Base-by-base conservation (phyloP, 208 protist species). In the Leishmania arabica region DNA sequence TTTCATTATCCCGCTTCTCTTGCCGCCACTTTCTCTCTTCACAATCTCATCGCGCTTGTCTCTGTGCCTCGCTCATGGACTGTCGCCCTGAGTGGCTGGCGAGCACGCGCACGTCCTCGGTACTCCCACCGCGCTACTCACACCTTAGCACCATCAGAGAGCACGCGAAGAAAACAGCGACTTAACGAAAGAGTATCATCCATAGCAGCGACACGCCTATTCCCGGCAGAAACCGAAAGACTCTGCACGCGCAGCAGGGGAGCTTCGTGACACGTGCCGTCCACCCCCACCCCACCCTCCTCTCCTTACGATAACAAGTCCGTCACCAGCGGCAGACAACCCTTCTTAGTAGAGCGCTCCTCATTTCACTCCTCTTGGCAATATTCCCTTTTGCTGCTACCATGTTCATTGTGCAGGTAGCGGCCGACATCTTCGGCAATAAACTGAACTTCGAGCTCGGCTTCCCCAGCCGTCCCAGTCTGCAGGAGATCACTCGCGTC, bases 361-460 rank as follows among this genome's bases (percentile, higher is more conserved):
- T 4, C 40, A 15, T 15, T 47, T 27, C 66, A 24, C 17, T n/a
- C 9, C 3, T 24, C 24, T 19, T 2, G 45, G n/a, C 47, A 1
- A 6, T 27, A n/a, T 1, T 56, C 34, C 31, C 51, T n/a, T 11
- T 53, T 9, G 34, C 66, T 37, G 37, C 8, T 42, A 47, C 31
- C 45, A 97, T 96, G 95, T 96, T 97, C 83, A 75, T 93, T 73
- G 88, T 97, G 6, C 90, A 95, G 73, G 95, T 96, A 37, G 93
- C 95, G 2, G 95, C 95, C 45, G 93, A 97, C 78, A 95, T 98
- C 68, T 98, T 97, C 77, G 89, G 88, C 82, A 97, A 91, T 73
- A 98, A 98, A 81, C 84, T 96, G 40, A 98, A 98, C 89, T 96
- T 95, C 80, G 95, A 97, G 87, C 84, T 98, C 56, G 92, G 82